Conservation (phyloP, 1,139 yeast species). For the Lodderomyces theae region DNA sequence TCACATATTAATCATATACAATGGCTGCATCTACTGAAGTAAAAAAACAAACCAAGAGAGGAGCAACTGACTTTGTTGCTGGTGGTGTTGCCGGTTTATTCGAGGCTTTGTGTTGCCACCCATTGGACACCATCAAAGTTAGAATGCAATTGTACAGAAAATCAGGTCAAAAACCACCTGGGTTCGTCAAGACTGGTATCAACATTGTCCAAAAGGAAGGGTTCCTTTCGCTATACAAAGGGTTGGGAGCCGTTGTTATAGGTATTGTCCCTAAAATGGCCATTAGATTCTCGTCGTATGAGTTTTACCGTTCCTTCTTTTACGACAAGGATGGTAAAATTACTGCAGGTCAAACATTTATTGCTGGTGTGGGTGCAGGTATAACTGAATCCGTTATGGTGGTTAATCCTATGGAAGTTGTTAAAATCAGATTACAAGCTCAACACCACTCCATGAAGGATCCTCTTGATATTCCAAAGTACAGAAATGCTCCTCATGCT, state of each 20-base stretch:
- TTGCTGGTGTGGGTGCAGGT: constrained; percentile 98
- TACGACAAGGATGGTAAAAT: constrained; percentile 66
- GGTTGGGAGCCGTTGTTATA: constrained; percentile 93
- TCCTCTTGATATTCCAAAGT: constrained; percentile 77
- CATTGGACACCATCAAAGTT: constrained; percentile 91
- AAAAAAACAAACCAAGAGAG: constrained; percentile 31
- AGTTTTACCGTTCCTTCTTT: constrained; percentile 73
- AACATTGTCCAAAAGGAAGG: constrained; percentile 79
- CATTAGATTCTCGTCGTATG: constrained; percentile 90
- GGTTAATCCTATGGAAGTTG: constrained; percentile 97
- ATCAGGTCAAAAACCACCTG: constrained; percentile 69
- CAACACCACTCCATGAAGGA: constrained; percentile 89
- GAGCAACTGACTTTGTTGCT: constrained; percentile 77
- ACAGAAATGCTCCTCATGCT: constrained; percentile 92
- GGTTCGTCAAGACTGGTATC: constrained; percentile 79
- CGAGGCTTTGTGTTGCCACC: constrained; percentile 96
- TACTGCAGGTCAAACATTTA: constrained; percentile 69
- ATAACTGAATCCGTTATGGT: constrained; percentile 91
- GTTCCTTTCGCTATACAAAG: constrained; percentile 84
- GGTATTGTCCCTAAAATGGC: constrained; percentile 99
- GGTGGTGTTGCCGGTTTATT: constrained; percentile 98
- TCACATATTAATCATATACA: neutral
- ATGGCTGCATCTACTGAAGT: constrained; percentile 11
- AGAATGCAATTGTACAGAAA: constrained; percentile 87
- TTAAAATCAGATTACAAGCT: constrained; percentile 93